A percentile compares a stretch with the other conserved stretches of the same genome.
Conservation (phyloP, 2,329 filamentous ascomycete genomes). For the Phaeosphaeria sp. region DNA sequence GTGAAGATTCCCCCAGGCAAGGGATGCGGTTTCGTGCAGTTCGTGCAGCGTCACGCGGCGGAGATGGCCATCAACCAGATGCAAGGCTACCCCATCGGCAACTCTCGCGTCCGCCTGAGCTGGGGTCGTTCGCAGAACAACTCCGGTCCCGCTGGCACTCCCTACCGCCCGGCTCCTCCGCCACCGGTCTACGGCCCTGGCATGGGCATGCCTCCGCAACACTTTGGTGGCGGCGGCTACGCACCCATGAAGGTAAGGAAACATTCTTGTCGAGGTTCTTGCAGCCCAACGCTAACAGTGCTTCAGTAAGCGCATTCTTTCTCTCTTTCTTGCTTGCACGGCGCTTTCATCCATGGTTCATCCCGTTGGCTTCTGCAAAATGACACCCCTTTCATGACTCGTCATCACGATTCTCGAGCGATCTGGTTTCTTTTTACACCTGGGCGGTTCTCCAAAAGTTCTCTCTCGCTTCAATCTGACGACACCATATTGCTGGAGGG, state of each 20-base stretch:
- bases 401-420: conserved; percentile 47
- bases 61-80: conserved; percentile 99
- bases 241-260: conserved; percentile 68
- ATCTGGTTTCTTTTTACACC: conserved; percentile 46
- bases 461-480: conserved; percentile 41
- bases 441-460: conserved; percentile 50
- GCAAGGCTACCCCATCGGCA: conserved; percentile 99
- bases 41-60: conserved; percentile 96
- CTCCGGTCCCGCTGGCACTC: conserved; percentile 92
- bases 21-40: conserved; percentile 98
- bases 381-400: conserved; percentile 45
- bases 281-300: conserved; percentile 7
- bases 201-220: conserved; percentile 70
- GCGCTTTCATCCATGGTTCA: conserved; percentile 43
- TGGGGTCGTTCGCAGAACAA: conserved; percentile 99
- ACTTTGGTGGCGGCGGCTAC: conserved; percentile 67
- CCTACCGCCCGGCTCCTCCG: conserved; percentile 91
- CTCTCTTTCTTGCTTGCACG: conserved; percentile 42
- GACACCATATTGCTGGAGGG: conserved; percentile 43
- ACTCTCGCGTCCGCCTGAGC: conserved; percentile 94
- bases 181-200: conserved; percentile 72
- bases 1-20: conserved; percentile 99
- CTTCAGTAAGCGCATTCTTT: conserved; percentile 48
- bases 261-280: not conserved
- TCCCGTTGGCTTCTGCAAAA: conserved; percentile 45